Evolutionary conservation across 2,329 filamentous ascomycete species (phyloP).

Genomic region (Aspergillus sp.): DNA sequence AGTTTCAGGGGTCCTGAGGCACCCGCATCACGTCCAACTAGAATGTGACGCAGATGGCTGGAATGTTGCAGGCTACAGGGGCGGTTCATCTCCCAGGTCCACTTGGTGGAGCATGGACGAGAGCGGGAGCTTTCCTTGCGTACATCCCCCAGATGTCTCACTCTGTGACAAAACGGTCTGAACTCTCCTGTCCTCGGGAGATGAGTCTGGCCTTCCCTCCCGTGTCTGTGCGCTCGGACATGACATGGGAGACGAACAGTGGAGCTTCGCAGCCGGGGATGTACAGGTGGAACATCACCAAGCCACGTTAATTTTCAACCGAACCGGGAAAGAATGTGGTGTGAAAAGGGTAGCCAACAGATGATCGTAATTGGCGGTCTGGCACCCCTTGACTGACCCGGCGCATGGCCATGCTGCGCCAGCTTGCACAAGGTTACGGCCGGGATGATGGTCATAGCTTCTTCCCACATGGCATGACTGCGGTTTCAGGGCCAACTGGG

Average conservation of each 20-base stretch:
- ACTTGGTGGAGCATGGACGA: not conserved
- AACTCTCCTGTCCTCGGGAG: not conserved
- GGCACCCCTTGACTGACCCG: not conserved
- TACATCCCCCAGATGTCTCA: not conserved
- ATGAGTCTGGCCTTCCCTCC: not conserved
- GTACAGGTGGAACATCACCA: not conserved
- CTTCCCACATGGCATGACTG: not conserved
- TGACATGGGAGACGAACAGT: not conserved
- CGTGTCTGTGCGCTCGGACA: not conserved
- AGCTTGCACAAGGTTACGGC: not conserved
- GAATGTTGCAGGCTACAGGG: too few species aligned
- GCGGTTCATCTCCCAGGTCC: too few species aligned
- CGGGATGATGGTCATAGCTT: not conserved
- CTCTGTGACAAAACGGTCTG: not conserved
- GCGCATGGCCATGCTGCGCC: not conserved
- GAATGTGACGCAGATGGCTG: too few species aligned
- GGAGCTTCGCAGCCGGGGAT: not conserved
- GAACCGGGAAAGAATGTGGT: too few species aligned
- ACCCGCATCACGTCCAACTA: too few species aligned
- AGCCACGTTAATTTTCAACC: not conserved
- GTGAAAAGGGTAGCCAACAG: not conserved
- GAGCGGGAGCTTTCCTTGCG: not conserved
- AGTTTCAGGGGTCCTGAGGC: not conserved
- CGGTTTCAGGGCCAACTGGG: not conserved
- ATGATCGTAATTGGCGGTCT: not conserved